A percentile compares a stretch with the other conserved stretches of the same genome.
Evolutionary conservation across 2,329 filamentous ascomycete genomes (phyloP).

Genomic region (Helminthosporium solani): DNA sequence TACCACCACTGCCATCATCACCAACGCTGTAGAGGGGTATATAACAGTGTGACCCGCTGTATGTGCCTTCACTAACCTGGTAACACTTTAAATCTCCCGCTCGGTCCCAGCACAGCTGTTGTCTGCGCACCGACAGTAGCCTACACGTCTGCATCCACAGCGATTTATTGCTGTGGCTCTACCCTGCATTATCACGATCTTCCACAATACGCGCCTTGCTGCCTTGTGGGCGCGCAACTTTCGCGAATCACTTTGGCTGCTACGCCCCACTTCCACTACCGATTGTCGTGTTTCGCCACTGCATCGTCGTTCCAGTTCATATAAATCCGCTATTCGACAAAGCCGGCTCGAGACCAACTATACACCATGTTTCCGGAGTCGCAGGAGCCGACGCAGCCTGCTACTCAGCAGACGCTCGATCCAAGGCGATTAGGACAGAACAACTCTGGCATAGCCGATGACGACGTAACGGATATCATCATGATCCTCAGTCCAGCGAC

Average conservation of each 20-base stretch:
- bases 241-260: background rate
- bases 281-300: background rate
- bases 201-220: background rate
- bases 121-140: background rate
- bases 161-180: background rate
- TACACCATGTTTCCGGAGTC: slow-evolving; percentile 9
- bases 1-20: background rate
- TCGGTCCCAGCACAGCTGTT: background rate
- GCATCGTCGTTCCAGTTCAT: background rate
- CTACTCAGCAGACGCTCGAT: slow-evolving; percentile 79
- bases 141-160: background rate
- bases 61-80: slow-evolving; percentile 2
- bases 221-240: background rate
- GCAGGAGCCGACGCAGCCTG: slow-evolving; percentile 55
- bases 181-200: background rate
- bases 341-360: background rate
- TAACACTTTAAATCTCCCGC: background rate
- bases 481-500: slow-evolving; percentile 84
- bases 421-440: slow-evolving; percentile 76
- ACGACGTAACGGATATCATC: slow-evolving; percentile 84
- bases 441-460: slow-evolving; percentile 77
- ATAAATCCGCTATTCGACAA: background rate
- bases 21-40: no score
- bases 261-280: background rate
- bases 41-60: slow-evolving; percentile 3